These are phyloP conservation scores for Orbilia brochopaga DNA, from an alignment of 2,329 filamentous ascomycete genomes.

Conservation along the genomic window DNA sequence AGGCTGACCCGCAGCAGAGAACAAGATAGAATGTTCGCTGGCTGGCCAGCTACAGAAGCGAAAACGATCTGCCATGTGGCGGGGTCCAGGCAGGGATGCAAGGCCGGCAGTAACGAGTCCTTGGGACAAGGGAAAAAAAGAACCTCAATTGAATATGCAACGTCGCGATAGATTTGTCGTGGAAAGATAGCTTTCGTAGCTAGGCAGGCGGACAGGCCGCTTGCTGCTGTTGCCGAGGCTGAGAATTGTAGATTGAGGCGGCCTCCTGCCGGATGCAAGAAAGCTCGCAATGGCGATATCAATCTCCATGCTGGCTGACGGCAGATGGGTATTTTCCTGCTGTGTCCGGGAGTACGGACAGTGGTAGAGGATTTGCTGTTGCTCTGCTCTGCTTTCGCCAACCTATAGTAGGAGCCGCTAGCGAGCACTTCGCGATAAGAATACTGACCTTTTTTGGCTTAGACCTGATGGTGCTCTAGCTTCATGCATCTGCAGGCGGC, in stretches of 20 bases:
- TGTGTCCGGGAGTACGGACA: neutral
- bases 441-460: constrained; percentile 25
- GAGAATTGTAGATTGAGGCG: neutral
- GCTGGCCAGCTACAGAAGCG: constrained; percentile 46
- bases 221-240: neutral
- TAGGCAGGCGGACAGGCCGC: constrained; percentile 7
- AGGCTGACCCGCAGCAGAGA: constrained; percentile 28
- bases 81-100: constrained; percentile 41
- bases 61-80: constrained; percentile 51
- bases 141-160: constrained; percentile 29
- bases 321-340: neutral
- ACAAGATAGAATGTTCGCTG: constrained; percentile 48
- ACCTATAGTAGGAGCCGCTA: constrained; percentile 47
- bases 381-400: constrained; percentile 20
- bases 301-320: neutral
- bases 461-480: constrained; percentile 36
- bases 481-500: constrained; percentile 38
- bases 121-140: constrained; percentile 40
- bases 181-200: neutral
- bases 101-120: constrained; percentile 44
- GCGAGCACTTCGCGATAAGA: constrained; percentile 45
- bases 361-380: neutral
- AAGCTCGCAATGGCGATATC: neutral
- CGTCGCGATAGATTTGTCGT: constrained; percentile 15
- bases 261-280: constrained; percentile 1